Base-by-base conservation (phyloP, 2,329 filamentous ascomycete species). In the Drechslerella dactyloides region DNA sequence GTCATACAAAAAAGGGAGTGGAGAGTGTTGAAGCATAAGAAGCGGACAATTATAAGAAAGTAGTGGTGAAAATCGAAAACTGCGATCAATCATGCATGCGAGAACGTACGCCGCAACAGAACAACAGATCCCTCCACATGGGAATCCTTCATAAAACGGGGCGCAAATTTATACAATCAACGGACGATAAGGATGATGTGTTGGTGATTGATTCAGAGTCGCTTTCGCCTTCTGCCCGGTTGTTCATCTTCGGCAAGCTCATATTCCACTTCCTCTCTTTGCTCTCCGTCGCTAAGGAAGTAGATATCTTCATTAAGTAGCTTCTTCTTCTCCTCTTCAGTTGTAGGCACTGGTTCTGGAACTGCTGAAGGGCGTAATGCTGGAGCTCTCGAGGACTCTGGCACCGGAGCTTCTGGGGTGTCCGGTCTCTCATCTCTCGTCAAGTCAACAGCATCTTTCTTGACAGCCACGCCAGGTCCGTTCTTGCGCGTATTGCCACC, bases 121-220 rank as follows among this genome's bases (percentile, higher is more conserved):
- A 48, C 11, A 8, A 5, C 19, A 33, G 27, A 21, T 19, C 44
- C 44, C 44, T 21, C 21, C 44, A 48, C 44, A 48, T 48, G 15
- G 44, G 21, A 48, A 48, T 48, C 17, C 3, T 48, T 48, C 44
- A 48, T 21, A 48, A 19, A 48, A 48, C 6, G 15, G 44, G 44
- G 19, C 27, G 3, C 6, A 21, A 48, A 17, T 48, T 48, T 5
- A 21, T 48, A 48, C 6, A 21, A 17, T 21, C 11, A 11, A 1
- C 21, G 19, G 19, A 15, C 10, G 17, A 10, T 8, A 5, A n/a
- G n/a, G 40, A 10, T 44, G 17, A 44, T 15, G 40, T n/a, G 7
- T 5, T 44, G 40, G 5, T 4, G 40, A 15, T 5, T 15, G 7
- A 5, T 23, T 48, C 21, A 10, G 19, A 48, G 19, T 17, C 40